phyloP scores from a whole-genome alignment of 306 rosid genomes.

The Ceratonia siliqua region DNA sequence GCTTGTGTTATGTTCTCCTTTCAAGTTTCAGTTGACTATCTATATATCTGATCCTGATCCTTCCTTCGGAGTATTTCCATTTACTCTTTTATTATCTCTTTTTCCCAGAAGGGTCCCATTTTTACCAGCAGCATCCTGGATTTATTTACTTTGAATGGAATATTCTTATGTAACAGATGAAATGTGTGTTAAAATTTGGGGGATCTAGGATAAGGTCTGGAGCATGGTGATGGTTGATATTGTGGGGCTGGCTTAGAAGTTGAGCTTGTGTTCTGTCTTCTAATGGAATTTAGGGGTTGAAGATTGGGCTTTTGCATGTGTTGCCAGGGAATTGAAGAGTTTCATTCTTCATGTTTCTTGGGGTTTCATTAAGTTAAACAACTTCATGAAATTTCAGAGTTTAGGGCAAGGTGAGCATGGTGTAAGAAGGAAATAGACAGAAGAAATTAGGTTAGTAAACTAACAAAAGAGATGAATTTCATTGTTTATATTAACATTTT shows the following conservation, averaged over 20 bases:
- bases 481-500: neutral
- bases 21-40: constrained; percentile 20
- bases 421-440: neutral
- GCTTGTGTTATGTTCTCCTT: constrained; percentile 11
- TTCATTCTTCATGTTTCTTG: neutral
- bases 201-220: neutral
- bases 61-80: constrained; percentile 16
- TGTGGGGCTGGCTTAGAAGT: neutral
- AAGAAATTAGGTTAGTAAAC: neutral
- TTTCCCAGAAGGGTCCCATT: neutral
- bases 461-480: neutral
- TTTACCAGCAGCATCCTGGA: neutral
- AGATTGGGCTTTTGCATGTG: neutral
- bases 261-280: neutral
- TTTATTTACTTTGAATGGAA: constrained; percentile 15
- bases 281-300: neutral
- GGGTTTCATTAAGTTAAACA: neutral
- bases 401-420: neutral
- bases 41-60: constrained; percentile 7
- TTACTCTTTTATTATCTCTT: neutral
- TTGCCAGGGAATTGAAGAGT: neutral
- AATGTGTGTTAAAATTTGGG: constrained; percentile 20
- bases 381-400: neutral
- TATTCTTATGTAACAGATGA: neutral
- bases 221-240: neutral